Evolutionary conservation across 1,284 basidiomycete genomes (phyloP), one percentile per base, ranked within the genome.

Genomic region (Salmacisia buchloeana): DNA sequence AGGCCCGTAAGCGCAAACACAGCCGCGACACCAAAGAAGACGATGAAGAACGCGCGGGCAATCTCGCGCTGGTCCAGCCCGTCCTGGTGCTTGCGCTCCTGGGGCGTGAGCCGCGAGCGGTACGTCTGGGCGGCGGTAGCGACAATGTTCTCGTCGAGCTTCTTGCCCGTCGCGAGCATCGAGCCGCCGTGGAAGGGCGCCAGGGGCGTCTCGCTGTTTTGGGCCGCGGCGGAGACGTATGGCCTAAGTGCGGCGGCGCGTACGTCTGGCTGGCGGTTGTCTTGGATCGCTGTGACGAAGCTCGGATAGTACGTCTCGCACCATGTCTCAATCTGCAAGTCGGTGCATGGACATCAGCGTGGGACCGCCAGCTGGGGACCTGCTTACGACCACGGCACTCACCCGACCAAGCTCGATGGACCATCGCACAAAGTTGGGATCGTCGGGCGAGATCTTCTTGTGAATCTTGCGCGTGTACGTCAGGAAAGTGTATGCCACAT

Each of bases 401-500:
- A 58, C 61, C 4, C 73, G 58, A 3, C 71, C 68, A 2, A 79
- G 58, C 61, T 77, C 75, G 9, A 78, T 67, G 18, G 64, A 62
- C 78, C 78, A 79, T 7, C 67, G 66, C 3, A 67, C 41, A 62
- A 90, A 93, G 82, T 88, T 92, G 45, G 94, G 93, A 80, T 98
- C 94, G 59, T 87, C 83, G 10, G 90, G 87, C 29, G 84, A 79
- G 0, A 91, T 86, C 74, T 89, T 90, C 27, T 85, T 83, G 81
- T 97, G 93, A 68, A 98, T 97, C 69, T 83, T 84, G 35, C 89
- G 86, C 0, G 88, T 86, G 76, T 89, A 92, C 29, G 89, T 85
- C 25, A 88, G 86, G 85, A 97, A 97, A 69, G 94, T 88, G 76
- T 88, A 85, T 0, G 92, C 88, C 1, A 97, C 92, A 73, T 97